Base-by-base conservation (phyloP, 768 basidiomycete genomes). In the Hericium coralloides region DNA sequence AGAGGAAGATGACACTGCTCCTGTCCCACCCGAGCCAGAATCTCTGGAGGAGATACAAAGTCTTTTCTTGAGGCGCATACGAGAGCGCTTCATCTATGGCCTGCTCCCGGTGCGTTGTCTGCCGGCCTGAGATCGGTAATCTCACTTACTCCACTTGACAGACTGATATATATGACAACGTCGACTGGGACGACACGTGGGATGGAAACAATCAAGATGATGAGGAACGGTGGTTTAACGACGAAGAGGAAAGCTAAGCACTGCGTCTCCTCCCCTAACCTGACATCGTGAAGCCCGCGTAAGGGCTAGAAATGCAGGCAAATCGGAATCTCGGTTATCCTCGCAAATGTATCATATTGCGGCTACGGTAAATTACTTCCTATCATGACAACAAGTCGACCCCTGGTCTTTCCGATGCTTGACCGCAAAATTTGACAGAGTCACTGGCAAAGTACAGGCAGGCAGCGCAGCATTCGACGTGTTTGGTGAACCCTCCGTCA, bases 111-210 rank as follows among this genome's bases (percentile, higher is more conserved):
- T 83, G 70, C 69, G 82, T 70, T 43, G 8, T 15, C 9, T 17
- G 57, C 26, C 9, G 37, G 45, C 15, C 15, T 9, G 5, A 52
- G 38, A 20, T 36, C 54, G 2, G 36, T 26, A 7, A 31, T 31
- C 31, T 31, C 9, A 7, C 38, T 37, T 2, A 14, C 12, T 18
- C 4, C 1, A 18, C 39, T 23, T 50, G 48, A 22, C 65, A 91
- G 88, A 74, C 77, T 4, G 77, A 84, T 36, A 79, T 89, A 61
- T 91, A 91, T 57, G 85, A 86, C 58, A 66, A 67, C 52, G 77
- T 87, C 9, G 89, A 91, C 65, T 91, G 89, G 87, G 80, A 82
- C 63, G 89, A 91, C 55, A 73, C 72, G 41, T 77, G 85, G 70
- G 87, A 87, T 62, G 68, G 59, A 20, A 79, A 81, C 18, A 85